Base-by-base conservation (phyloP, 2,329 filamentous ascomycete genomes). In the Sphaerostilbella broomeana region DNA sequence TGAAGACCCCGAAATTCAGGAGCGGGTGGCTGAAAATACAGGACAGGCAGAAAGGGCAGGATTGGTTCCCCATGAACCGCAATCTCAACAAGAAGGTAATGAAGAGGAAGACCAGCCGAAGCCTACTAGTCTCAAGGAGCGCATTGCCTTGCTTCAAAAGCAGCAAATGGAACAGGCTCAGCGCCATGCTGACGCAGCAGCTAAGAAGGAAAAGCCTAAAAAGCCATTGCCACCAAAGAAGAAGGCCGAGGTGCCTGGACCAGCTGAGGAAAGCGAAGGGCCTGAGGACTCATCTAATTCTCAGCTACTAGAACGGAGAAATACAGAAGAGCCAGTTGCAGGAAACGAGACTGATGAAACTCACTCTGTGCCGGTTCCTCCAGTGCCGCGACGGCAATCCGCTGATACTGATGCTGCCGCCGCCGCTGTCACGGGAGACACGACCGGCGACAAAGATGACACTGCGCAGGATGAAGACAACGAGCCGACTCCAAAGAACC, bases 141-240 rank as follows among this genome's bases (percentile, higher is more conserved):
- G 92, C 46, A 95, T 98, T 64, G 92, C 92, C 19, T 69, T 95
- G 37, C 70, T 98, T 12, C 92, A 98, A 60, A 90, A 86, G 58
- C 88, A 97, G 60, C 92, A 98, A 62, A 70, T 86, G 58, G 92
- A 97, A 57, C 86, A 92, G 57, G 86, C 89, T 5, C 75, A 83
- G 47, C 75, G 89, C 37, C 84, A 90, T 62, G 84, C 85, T 6
- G 86, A 92, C 25, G 77, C 82, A 12, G 72, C 73, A 15, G 72
- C 81, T 40, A 94, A 85, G 67, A 90, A 94, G 60, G 87, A 94
- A 53, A 95, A 94, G 63, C 81, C 86, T 9, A 94, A 89, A 66
- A 79, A 81, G 19, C 60, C 43, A 18, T 38, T 77, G 19, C 60
- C 43, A 36, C 42, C 78, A 55, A 90, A 92, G 69, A 81, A 81